Percentiles rank a stretch among this genome's conserved stretches.
These are phyloP conservation scores for Neofusicoccum ribis DNA, from an alignment of 2,329 filamentous ascomycete species.

Conservation along the genomic window DNA sequence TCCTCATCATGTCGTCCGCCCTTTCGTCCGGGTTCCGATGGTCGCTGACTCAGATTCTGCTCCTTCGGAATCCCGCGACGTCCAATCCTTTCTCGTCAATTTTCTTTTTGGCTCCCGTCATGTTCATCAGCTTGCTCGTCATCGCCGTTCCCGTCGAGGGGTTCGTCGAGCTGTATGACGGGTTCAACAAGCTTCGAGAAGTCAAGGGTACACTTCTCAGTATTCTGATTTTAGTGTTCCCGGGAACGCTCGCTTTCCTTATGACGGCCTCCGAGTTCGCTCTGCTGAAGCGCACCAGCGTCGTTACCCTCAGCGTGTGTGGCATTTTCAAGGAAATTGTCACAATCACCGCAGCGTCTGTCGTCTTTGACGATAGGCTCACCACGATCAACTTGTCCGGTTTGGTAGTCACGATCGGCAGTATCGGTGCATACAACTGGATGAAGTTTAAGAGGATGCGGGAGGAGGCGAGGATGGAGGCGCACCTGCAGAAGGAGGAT, in stretches of 20 bases:
- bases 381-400: conserved; percentile 86
- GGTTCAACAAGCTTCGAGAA: conserved; percentile 63
- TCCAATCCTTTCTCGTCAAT: conserved; percentile 96
- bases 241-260: conserved; percentile 85
- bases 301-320: conserved; percentile 93
- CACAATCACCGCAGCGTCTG: conserved; percentile 83
- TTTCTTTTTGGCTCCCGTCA: conserved; percentile 95
- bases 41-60: conserved; percentile 95
- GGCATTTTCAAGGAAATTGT: conserved; percentile 99
- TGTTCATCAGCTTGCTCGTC: conserved; percentile 80
- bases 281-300: conserved; percentile 87
- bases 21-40: conserved; percentile 97
- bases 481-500: conserved; percentile 41
- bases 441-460: conserved; percentile 92
- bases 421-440: conserved; percentile 89
- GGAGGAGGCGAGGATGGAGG: conserved; percentile 62
- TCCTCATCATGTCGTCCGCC: conserved; percentile 87
- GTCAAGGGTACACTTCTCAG: conserved; percentile 68
- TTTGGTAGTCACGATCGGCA: conserved; percentile 80
- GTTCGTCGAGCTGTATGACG: conserved; percentile 64
- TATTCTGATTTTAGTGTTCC: conserved; percentile 78
- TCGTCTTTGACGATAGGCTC: conserved; percentile 85
- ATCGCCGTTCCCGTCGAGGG: conserved; percentile 89
- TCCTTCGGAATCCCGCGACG: conserved; percentile 90
- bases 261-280: conserved; percentile 98